Evolutionary conservation across 169 alveolate species (phyloP).

Genomic region (Plasmodium relictum): DNA sequence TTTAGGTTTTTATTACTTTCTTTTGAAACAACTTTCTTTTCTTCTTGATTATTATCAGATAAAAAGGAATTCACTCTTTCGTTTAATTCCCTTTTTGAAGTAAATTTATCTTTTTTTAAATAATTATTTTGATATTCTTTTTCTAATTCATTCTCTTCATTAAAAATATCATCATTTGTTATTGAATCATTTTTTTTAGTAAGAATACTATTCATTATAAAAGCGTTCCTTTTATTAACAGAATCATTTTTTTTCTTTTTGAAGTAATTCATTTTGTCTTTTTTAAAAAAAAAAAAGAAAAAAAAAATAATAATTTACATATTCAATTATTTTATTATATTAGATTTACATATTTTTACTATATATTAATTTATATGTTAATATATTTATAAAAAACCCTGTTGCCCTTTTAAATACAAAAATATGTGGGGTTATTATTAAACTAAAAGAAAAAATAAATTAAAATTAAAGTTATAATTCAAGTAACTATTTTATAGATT

Average conservation of each 20-base stretch:
- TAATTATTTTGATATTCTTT: background rate
- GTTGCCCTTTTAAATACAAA: background rate
- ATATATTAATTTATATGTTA: background rate
- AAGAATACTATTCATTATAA: constrained; percentile 35
- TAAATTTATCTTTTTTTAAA: background rate
- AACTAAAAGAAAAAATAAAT: background rate
- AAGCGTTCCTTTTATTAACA: constrained; percentile 36
- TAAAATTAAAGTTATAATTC: too few relatives aligned
- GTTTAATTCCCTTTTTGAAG: constrained; percentile 10
- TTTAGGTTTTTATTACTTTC: background rate
- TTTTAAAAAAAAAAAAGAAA: background rate
- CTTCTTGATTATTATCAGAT: constrained; percentile 15
- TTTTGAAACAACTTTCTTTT: background rate
- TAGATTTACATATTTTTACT: background rate
- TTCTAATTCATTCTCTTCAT: constrained; percentile 13
- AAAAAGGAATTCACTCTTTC: constrained; percentile 54
- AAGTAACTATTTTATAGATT: background rate
- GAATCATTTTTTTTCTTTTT: constrained; percentile 52
- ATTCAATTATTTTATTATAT: background rate
- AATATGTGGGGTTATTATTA: background rate
- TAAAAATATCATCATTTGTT: constrained; percentile 28
- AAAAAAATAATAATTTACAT: background rate
- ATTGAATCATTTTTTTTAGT: constrained; percentile 19
- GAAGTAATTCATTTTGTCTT: constrained; percentile 45
- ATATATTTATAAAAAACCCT: background rate